These are phyloP conservation scores for Haplographium delicatum DNA, from an alignment of 495 filamentous ascomycete genomes.

Conservation along the genomic window DNA sequence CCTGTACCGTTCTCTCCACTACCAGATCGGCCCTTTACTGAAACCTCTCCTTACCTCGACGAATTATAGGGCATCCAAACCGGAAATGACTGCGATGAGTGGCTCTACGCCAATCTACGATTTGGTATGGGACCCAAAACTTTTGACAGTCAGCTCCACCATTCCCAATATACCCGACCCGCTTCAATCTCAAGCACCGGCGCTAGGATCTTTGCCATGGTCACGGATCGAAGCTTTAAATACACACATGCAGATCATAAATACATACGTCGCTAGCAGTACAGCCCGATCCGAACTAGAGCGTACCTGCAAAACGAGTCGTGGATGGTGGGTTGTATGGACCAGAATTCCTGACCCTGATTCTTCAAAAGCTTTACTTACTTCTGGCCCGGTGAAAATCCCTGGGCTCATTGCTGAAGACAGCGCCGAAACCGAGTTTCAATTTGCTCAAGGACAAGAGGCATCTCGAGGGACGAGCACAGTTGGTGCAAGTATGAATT, in stretches of 20 bases:
- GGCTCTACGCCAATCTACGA: conserved; percentile 61
- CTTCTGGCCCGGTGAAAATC: conserved; percentile 8
- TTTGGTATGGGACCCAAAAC: conserved; percentile 76
- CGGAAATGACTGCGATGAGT: conserved; percentile 29
- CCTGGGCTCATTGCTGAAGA: conserved; percentile 12
- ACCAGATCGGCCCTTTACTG: conserved; percentile 73
- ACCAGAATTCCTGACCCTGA: conserved; percentile 56
- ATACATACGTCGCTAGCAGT: conserved; percentile 62
- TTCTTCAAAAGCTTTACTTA: neutral
- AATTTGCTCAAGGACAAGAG: neutral
- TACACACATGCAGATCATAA: conserved; percentile 80
- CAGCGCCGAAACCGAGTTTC: neutral
- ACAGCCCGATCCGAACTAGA: conserved; percentile 60
- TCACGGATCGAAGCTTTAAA: conserved; percentile 85
- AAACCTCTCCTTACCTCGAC: conserved; percentile 66
- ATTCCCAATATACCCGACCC: conserved; percentile 87
- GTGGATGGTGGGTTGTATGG: conserved; percentile 98
- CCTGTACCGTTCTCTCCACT: conserved; percentile 78
- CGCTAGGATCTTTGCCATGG: conserved; percentile 40
- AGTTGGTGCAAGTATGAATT: conserved; percentile 8
- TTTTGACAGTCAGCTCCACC: conserved; percentile 71
- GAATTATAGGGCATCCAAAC: conserved; percentile 40
- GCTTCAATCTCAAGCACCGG: conserved; percentile 12
- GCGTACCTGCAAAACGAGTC: conserved; percentile 82
- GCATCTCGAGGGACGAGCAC: conserved; percentile 13